A percentile compares a stretch with the other conserved stretches of the same genome.
Conservation (phyloP, 345 rosid species). For the Eucalyptus marginata region DNA sequence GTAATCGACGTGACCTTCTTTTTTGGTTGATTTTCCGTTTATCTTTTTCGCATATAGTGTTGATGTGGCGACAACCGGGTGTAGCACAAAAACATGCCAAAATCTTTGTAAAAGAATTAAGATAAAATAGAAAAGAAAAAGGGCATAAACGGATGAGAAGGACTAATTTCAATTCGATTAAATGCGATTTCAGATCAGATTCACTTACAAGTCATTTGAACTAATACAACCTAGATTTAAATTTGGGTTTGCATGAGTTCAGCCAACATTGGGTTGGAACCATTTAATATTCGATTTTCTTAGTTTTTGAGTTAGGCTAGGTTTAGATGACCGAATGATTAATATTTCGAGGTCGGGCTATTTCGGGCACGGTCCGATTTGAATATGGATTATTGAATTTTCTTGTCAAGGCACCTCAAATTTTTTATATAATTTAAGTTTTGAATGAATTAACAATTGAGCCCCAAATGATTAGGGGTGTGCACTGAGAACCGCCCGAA, state of each 20-base stretch:
- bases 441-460: not conserved
- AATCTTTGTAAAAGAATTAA: not conserved
- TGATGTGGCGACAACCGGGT: not conserved
- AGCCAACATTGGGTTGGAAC: not conserved
- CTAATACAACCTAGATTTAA: not conserved
- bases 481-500: rapidly evolving
- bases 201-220: not conserved
- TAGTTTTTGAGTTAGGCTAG: not conserved
- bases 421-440: not conserved
- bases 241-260: not conserved
- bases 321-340: not conserved
- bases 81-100: not conserved
- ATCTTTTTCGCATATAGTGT: not conserved
- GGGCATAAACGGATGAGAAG: not conserved
- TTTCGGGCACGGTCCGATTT: not conserved
- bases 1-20: not conserved
- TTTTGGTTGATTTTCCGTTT: not conserved
- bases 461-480: not conserved
- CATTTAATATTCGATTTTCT: not conserved
- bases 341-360: not conserved
- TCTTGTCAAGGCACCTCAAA: not conserved
- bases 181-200: not conserved
- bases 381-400: not conserved
- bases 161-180: not conserved
- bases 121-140: not conserved